Conservation (phyloP, 306 rosid species). For the Vicia villosa region DNA sequence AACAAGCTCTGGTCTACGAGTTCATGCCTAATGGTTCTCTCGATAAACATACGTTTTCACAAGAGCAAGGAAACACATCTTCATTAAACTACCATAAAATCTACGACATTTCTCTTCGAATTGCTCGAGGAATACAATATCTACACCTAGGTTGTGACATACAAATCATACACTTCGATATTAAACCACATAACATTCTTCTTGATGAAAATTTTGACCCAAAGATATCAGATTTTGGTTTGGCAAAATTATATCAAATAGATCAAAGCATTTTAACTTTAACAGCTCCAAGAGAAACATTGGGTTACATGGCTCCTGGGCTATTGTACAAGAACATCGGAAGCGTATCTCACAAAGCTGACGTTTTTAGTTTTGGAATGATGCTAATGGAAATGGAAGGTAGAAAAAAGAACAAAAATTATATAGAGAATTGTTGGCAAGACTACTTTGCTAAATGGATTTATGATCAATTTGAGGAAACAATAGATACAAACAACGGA, state of each 20-base stretch:
- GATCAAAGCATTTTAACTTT: slow-evolving; percentile 33
- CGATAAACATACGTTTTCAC: slow-evolving; percentile 17
- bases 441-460: slow-evolving; percentile 4
- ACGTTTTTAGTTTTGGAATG: slow-evolving; percentile 35
- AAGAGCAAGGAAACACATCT: background rate
- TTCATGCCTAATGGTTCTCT: slow-evolving; percentile 35
- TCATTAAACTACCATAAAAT: slow-evolving; percentile 1
- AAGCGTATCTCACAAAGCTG: slow-evolving; percentile 18
- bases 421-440: slow-evolving; percentile 21
- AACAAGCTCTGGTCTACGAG: slow-evolving; percentile 21
- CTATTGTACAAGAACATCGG: slow-evolving; percentile 29
- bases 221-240: slow-evolving; percentile 34
- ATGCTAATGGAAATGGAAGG: slow-evolving; percentile 27
- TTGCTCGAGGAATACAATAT: slow-evolving; percentile 43
- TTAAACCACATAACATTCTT: slow-evolving; percentile 27
- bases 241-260: slow-evolving; percentile 33
- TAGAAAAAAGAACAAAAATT: background rate
- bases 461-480: slow-evolving; percentile 29
- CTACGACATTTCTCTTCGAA: slow-evolving; percentile 31
- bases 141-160: slow-evolving; percentile 47
- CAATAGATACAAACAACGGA: background rate
- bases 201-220: slow-evolving; percentile 20
- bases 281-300: slow-evolving; percentile 31
- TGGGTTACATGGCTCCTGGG: slow-evolving; percentile 36
- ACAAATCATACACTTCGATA: slow-evolving; percentile 42